Percentiles rank a stretch among this genome's conserved stretches.
Evolutionary conservation across 2,329 filamentous ascomycete species (phyloP).

Genomic region (Reticulascus tulasneorum): DNA sequence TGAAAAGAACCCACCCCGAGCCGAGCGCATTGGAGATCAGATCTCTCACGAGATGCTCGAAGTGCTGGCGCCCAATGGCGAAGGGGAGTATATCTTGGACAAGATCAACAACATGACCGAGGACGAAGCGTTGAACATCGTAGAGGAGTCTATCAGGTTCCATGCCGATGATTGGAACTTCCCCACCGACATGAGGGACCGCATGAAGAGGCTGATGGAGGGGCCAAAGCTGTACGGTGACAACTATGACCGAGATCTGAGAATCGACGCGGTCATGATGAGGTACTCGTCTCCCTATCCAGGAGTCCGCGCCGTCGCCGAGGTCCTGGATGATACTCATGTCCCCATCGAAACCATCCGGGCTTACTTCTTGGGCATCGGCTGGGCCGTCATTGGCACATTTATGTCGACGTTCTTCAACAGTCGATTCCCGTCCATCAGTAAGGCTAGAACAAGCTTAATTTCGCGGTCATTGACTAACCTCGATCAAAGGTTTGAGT

Average conservation of each 20-base stretch:
- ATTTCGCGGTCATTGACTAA: conserved; percentile 1
- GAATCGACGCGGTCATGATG: conserved; percentile 35
- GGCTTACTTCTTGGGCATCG: conserved; percentile 37
- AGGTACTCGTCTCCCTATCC: conserved; percentile 38
- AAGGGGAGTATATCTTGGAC: conserved; percentile 36
- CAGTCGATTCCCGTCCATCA: conserved; percentile 33
- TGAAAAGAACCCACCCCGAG: conserved; percentile 8
- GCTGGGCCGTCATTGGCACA: conserved; percentile 33
- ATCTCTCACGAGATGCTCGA: conserved; percentile 35
- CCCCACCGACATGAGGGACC: conserved; percentile 35
- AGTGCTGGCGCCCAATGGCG: conserved; percentile 37
- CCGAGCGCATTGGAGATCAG: conserved; percentile 25
- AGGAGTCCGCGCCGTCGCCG: conserved; percentile 35
- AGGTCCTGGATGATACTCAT: conserved; percentile 28
- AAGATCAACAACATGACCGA: conserved; percentile 38
- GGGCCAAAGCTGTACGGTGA: conserved; percentile 36
- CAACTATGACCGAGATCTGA: conserved; percentile 35
- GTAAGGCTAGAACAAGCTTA: conserved; percentile 14
- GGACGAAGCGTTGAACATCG: conserved; percentile 36
- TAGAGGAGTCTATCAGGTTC: conserved; percentile 32
- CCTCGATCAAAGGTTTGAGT: conserved; percentile 20
- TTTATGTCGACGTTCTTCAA: conserved; percentile 39
- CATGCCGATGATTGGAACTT: conserved; percentile 42
- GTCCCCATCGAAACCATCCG: conserved; percentile 36
- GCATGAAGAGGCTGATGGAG: conserved; percentile 32